These are phyloP conservation scores for Westerdykella sp. DNA, from an alignment of 2,329 filamentous ascomycete species.

Conservation along the genomic window DNA sequence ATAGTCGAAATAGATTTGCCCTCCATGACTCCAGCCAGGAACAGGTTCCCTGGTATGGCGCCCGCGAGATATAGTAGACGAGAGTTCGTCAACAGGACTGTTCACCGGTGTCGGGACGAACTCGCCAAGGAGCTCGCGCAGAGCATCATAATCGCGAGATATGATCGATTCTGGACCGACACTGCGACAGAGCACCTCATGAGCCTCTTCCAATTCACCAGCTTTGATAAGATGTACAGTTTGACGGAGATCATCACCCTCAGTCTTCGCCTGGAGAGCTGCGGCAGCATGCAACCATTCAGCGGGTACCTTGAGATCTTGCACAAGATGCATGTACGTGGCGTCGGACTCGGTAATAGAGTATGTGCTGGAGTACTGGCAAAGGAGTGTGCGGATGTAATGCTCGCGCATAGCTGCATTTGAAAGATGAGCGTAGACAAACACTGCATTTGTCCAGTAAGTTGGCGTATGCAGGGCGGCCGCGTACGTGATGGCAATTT, in stretches of 20 bases:
- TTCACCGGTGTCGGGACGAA: conserved; percentile 53
- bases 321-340: conserved; percentile 55
- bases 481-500: conserved; percentile 48
- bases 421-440: conserved; percentile 71
- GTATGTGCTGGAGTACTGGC: conserved; percentile 58
- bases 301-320: conserved; percentile 63
- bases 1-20: conserved; percentile 68
- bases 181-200: conserved; percentile 70
- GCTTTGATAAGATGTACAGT: conserved; percentile 70
- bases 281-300: conserved; percentile 84
- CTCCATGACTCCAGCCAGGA: conserved; percentile 69
- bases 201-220: conserved; percentile 70
- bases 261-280: conserved; percentile 72
- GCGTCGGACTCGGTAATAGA: conserved; percentile 51
- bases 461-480: conserved; percentile 30
- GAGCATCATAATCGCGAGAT: conserved; percentile 66
- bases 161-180: conserved; percentile 81
- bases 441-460: conserved; percentile 51
- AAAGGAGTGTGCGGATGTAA: conserved; percentile 60
- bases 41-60: conserved; percentile 40
- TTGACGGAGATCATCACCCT: conserved; percentile 55
- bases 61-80: conserved; percentile 7
- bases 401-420: conserved; percentile 58
- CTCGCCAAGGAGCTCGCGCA: conserved; percentile 63
- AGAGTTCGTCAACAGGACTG: conserved; percentile 9